Conservation (phyloP, 1,284 basidiomycete genomes). For the Pisolithus thermaeus region DNA sequence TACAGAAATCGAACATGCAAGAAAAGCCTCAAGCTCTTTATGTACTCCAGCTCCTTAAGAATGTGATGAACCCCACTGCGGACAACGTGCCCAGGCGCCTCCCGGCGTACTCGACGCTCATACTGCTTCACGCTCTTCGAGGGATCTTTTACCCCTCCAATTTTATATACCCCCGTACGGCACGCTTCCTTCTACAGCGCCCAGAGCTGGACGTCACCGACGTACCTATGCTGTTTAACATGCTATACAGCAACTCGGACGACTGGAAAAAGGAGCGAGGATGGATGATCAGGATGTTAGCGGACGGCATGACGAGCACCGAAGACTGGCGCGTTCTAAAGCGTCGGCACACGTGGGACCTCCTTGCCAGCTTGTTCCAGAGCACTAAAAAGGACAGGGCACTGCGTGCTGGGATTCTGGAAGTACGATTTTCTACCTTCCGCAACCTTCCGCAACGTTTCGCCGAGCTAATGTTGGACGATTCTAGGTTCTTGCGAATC, state of each 20-base stretch:
- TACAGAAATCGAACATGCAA: constrained; percentile 64
- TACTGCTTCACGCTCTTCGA: constrained; percentile 62
- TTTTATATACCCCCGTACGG: constrained; percentile 50
- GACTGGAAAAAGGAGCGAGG: constrained; percentile 80
- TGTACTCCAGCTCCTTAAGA: constrained; percentile 68
- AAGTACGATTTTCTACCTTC: constrained; percentile 37
- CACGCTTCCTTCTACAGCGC: constrained; percentile 57
- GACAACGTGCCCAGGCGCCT: constrained; percentile 43
- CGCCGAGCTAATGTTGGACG: constrained; percentile 2
- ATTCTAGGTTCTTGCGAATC: constrained; percentile 59
- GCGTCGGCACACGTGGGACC: constrained; percentile 78
- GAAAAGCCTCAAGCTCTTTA: constrained; percentile 77
- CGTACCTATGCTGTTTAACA: constrained; percentile 57
- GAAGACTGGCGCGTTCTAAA: constrained; percentile 78
- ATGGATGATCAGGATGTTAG: constrained; percentile 84
- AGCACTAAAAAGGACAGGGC: constrained; percentile 46
- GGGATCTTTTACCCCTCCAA: constrained; percentile 47
- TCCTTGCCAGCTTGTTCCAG: constrained; percentile 74
- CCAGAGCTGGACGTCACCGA: constrained; percentile 49
- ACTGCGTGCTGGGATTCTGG: constrained; percentile 54
- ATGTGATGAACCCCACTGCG: constrained; percentile 44
- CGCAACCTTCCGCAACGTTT: not conserved
- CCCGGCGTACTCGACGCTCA: constrained; percentile 74
- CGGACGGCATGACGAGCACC: constrained; percentile 66
- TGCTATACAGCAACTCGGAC: constrained; percentile 76